Conservation (phyloP, 2,329 filamentous ascomycete genomes). For the Knoxdaviesia capensis region DNA sequence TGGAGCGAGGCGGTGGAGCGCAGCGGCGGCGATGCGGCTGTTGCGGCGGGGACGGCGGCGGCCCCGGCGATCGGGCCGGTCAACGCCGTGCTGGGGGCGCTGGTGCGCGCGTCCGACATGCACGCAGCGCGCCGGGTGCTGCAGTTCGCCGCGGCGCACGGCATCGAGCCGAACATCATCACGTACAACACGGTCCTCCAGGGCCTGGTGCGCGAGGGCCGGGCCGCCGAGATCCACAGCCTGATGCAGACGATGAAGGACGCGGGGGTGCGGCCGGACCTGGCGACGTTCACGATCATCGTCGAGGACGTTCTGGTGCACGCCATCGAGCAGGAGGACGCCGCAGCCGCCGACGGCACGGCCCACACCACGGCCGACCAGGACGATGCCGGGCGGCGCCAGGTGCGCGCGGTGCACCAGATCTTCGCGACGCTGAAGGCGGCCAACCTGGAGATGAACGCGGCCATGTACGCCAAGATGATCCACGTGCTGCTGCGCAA, state of each 20-base stretch:
- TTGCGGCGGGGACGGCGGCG: constrained; percentile 18
- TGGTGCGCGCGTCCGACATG: constrained; percentile 29
- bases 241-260: constrained; percentile 39
- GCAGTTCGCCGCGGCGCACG: constrained; percentile 33
- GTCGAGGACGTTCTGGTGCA: constrained; percentile 33
- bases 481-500: constrained; percentile 37
- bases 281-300: constrained; percentile 55
- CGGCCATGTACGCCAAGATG: constrained; percentile 47
- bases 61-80: constrained; percentile 43
- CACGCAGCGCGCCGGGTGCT: constrained; percentile 33
- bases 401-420: constrained; percentile 27
- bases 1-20: constrained; percentile 27
- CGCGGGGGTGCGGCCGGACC: constrained; percentile 34
- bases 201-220: constrained; percentile 29
- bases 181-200: constrained; percentile 53
- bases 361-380: too few species aligned
- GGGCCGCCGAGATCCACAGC: constrained; percentile 23
- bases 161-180: constrained; percentile 33
- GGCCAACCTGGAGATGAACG: constrained; percentile 36
- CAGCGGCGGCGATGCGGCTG: constrained; percentile 7
- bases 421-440: constrained; percentile 37
- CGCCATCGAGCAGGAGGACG: constrained; percentile 6
- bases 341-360: constrained; percentile 16
- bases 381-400: too few species aligned
- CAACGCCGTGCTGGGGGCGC: constrained; percentile 48